Evolutionary conservation across 2,329 filamentous ascomycete genomes (phyloP), one percentile per base, ranked within the genome.

Genomic region (Apiospora kogelbergensis): DNA sequence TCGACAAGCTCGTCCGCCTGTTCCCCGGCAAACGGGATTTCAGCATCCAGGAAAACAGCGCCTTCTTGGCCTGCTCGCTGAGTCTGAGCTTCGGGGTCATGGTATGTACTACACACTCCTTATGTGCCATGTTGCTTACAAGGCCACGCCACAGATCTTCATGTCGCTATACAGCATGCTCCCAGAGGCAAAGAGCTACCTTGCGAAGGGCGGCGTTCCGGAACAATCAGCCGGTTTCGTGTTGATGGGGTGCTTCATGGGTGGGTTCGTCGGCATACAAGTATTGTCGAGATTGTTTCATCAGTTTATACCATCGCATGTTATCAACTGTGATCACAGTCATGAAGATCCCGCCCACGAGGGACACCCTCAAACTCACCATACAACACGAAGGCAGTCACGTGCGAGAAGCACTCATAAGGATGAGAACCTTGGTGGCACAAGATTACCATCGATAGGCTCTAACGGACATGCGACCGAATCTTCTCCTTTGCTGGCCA

Each of bases 61-160:
- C 85, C 26, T 99, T 99, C 78, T 85, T 98, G 5, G 95, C 95
- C 0, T 90, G 90, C 26, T 98, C 95, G 0, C 82, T 98, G 70
- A 97, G 95, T 80, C 82, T 99, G 72, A 98, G 94, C 78, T 97
- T 97, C 74, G 95, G 96, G 57, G 95, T 98, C 63, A 97, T 99
- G 94, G 95, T 97, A 80, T 73, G 88, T 69, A 24, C 40, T 68
- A 24, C 40, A 46, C 67, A 33, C 33, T 33, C 33, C 33, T 33
- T n/a, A 10, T 30, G 53, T 37, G 10, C 44, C 44, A 26, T 13
- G 1, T 20, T 40, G 41, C 65, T 66, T 15, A 66, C 44, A 40
- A 17, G 26, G 30, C 5, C 13, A 22, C 30, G 17, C 41, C 33
- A 20, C 75, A 97, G 94, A 87, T 97, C 48, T 98, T 97, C 80